Base-by-base conservation (phyloP, 805 yeast genomes). In the Schwanniomyces polymorphus region DNA sequence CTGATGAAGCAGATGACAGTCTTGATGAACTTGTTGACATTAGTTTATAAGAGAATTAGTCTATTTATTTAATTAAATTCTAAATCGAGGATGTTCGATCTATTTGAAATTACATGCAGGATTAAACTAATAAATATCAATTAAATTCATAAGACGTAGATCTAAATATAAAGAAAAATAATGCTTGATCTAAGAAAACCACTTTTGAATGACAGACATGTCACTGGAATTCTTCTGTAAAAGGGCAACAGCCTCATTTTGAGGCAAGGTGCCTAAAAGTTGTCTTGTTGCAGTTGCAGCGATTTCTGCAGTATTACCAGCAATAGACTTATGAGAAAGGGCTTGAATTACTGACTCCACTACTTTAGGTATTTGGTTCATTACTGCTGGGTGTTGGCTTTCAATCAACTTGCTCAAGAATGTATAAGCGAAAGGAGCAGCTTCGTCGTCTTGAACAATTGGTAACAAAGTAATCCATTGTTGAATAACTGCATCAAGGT, bases 381-480 rank as follows among this genome's bases (percentile, higher is more conserved):
- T 61, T 29, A 88, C 79, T 4, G 79, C 71, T 1, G 70, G 61
- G 51, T 89, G 91, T 44, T 80, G 78, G 44, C 76, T 77, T 43
- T 84, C 85, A 37, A 91, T 85, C 59, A 91, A 72, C 50, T 85
- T 86, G 7, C 84, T 71, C 53, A 91, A 72, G 62, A 89, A 91
- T 56, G 78, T 75, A 69, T 90, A 94, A 16, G 89, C 83, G 64
- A 78, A 89, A 12, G 90, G 83, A 4, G 97, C 97, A 4, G 96
- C 96, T 55, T 88, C 94, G 37, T 83, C 86, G 64, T 94, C 97
- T 56, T 82, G 86, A 18, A 84, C 67, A 37, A 92, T 79, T 18
- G 98, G 99, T 54, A 94, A 79, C 9, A 89, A 78, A 51, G 78
- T 77, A 44, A 94, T 72, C 98, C 98, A 94, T 50, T 79, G 85